These are phyloP conservation scores for Skeletonema tropicum DNA, from an alignment of 108 stramenopile genomes.

Conservation along the genomic window DNA sequence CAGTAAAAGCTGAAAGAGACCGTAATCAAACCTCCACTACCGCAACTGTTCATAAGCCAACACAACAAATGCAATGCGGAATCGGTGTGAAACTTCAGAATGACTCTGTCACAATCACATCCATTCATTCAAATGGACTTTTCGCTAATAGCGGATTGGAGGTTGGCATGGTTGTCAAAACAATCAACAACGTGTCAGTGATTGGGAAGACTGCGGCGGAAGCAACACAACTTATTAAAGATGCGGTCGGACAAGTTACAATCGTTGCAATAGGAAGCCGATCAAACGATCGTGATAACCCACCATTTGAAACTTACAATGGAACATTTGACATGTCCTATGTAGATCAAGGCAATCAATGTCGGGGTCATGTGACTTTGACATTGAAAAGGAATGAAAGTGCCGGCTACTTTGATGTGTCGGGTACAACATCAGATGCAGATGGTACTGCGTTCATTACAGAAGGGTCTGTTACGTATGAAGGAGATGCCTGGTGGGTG, in stretches of 20 bases:
- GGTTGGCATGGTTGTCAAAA: background rate
- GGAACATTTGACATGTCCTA: conserved; percentile 21
- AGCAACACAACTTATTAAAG: background rate
- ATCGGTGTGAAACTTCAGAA: background rate
- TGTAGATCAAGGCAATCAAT: conserved; percentile 14
- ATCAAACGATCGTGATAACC: background rate
- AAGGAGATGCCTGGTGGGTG: conserved; percentile 37
- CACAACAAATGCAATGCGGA: background rate
- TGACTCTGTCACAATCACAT: background rate
- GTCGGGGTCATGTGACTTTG: background rate
- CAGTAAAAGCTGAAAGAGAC: background rate
- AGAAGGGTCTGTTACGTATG: conserved; percentile 23
- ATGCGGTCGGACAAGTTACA: background rate
- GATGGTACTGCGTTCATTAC: conserved; percentile 18
- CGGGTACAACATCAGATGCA: conserved; percentile 22
- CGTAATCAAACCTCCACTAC: background rate
- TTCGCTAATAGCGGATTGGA: background rate
- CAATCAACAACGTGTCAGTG: background rate
- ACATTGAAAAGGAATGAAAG: conserved; percentile 9
- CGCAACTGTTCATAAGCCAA: background rate
- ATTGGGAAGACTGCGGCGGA: background rate
- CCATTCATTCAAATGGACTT: background rate
- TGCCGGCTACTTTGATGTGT: conserved; percentile 10
- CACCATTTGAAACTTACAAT: conserved; percentile 18
- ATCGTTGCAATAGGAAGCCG: background rate